Evolutionary conservation across 169 alveolate species (phyloP).

Genomic region (Plasmodium ovale): DNA sequence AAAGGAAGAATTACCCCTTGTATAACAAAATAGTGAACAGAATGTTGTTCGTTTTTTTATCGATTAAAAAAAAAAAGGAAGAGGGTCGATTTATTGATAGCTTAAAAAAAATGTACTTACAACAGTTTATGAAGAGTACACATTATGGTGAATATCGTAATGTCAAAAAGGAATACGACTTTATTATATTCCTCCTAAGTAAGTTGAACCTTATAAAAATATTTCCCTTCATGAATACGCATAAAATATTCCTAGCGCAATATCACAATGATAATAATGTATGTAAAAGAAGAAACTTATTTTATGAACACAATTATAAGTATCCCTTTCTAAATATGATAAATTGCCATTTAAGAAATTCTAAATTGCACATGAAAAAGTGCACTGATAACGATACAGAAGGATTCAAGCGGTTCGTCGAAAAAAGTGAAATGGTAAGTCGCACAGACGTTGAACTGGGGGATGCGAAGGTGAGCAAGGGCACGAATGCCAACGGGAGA

Average conservation of each 20-base stretch:
- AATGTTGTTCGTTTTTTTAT: slow-evolving; percentile 51
- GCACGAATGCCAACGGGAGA: not conserved
- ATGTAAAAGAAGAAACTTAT: slow-evolving; percentile 40
- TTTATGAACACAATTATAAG: slow-evolving; percentile 64
- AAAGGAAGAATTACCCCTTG: not conserved
- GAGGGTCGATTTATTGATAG: slow-evolving; percentile 62
- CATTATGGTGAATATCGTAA: slow-evolving; percentile 9
- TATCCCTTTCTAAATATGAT: slow-evolving; percentile 75
- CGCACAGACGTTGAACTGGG: not conserved
- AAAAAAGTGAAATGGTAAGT: slow-evolving; percentile 18
- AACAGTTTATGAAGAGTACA: slow-evolving; percentile 18
- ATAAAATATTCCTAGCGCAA: slow-evolving; percentile 47
- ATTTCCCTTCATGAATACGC: slow-evolving; percentile 56
- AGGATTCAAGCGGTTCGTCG: slow-evolving; percentile 20
- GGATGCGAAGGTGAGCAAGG: not conserved
- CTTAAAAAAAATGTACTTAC: slow-evolving; percentile 63
- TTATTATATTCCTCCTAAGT: slow-evolving; percentile 48
- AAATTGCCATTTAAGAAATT: slow-evolving; percentile 43
- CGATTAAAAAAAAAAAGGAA: slow-evolving; percentile 53
- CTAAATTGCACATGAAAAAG: slow-evolving; percentile 14
- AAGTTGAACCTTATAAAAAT: slow-evolving; percentile 69
- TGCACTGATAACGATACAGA: not conserved
- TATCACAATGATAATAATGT: slow-evolving; percentile 41
- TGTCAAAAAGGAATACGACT: slow-evolving; percentile 67
- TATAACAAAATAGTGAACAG: slow-evolving; percentile 18